Evolutionary conservation across 345 rosid species (phyloP), one percentile per base, ranked within the genome.

Genomic region (Euphorbia peplus): DNA sequence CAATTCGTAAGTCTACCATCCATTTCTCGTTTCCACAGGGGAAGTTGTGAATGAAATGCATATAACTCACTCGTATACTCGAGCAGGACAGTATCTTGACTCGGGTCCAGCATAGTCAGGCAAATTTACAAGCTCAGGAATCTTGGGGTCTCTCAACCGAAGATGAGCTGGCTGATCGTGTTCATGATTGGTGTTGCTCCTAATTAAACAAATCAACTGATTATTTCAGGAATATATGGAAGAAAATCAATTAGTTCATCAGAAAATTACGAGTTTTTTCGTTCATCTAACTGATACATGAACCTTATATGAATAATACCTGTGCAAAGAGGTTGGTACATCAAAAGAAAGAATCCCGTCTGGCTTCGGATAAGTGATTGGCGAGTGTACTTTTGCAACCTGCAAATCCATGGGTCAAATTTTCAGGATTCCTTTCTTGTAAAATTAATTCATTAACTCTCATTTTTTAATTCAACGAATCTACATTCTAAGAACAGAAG

Each of bases 51-150:
- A 24, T 5, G 63, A 47, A 64, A 41, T 51, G 47, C 70, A 63
- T 63, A 55, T 85, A 86, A 93, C 98, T 93, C 98, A 93, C 98
- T 93, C 98, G 10, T 93, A 93, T 42, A 93, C 98, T 76, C 92
- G 91, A 55, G 97, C 98, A 68, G 97, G 98, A 73, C 98, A 93
- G 75, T 87, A 93, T 76, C 88, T 87, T 47, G 89, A 86, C 80
- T 93, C 98, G 12, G 95, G 98, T 64, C 83, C 97, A 71, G 85
- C 92, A 75, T 86, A 90, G 10, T 83, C 87, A 11, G 90, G 92
- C 78, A 89, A 85, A 83, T 93, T 93, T 4, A 90, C 78, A n/a
- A 65, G 78, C 67, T 88, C 87, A 10, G 96, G 96, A 68, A 89
- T 75, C 72, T 56, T 66, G 35, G 89, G 87, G 75, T 93, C 90